phyloP scores from a whole-genome alignment of 1,284 basidiomycete genomes.

The Trichosporon ovoides region DNA sequence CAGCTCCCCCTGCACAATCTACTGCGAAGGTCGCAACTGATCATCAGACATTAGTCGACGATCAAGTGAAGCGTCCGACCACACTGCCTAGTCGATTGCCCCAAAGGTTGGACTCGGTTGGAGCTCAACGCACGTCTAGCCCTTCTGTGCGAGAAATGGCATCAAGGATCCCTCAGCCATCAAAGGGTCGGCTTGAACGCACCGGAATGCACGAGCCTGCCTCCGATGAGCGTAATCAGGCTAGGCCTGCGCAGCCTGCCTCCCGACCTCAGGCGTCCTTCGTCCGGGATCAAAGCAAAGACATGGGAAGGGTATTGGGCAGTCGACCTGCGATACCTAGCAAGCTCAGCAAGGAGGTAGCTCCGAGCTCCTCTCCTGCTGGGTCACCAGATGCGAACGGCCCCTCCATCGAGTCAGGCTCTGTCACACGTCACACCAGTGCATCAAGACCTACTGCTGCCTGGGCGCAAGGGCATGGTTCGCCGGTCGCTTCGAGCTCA shows the following conservation, averaged over 20 bases:
- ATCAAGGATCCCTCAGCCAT: too few relatives aligned
- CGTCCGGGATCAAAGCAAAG: neutral
- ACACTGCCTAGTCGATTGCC: too few relatives aligned
- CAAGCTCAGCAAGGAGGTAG: neutral
- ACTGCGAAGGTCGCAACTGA: neutral
- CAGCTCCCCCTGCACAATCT: neutral
- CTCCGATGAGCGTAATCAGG: too few relatives aligned
- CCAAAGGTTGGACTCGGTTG: too few relatives aligned
- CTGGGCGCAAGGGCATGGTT: neutral
- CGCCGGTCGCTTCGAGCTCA: neutral
- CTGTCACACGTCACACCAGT: neutral
- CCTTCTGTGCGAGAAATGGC: too few relatives aligned
- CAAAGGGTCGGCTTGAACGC: too few relatives aligned
- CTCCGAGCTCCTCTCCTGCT: neutral
- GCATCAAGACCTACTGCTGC: neutral
- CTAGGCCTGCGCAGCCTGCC: neutral
- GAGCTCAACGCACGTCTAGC: too few relatives aligned
- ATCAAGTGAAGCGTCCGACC: too few relatives aligned
- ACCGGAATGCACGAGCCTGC: neutral
- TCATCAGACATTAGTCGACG: too few relatives aligned
- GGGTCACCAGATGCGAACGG: neutral
- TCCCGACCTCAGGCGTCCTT: neutral
- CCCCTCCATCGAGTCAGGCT: neutral
- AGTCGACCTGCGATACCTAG: neutral
- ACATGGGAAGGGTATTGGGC: neutral